Evolutionary conservation across 352 stramenopile genomes (phyloP).

Genomic region (Phytophthora lateralis): DNA sequence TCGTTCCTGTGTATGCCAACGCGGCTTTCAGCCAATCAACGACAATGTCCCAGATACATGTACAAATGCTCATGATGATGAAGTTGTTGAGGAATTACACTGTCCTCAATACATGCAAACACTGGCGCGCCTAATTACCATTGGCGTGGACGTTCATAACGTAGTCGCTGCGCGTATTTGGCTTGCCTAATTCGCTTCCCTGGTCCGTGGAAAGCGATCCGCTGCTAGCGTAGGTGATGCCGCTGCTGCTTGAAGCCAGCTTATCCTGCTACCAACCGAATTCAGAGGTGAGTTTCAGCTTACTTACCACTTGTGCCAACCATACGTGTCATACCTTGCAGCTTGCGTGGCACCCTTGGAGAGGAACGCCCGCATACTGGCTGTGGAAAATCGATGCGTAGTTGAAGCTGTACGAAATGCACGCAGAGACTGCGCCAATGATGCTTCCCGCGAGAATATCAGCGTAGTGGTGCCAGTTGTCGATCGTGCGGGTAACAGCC

Average conservation of each 20-base stretch:
- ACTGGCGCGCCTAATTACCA: conserved; percentile 22
- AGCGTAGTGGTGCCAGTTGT: conserved; percentile 89
- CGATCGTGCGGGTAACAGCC: conserved; percentile 74
- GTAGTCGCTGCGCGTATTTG: conserved; percentile 27
- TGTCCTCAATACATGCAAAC: conserved; percentile 14
- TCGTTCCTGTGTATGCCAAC: too few species aligned
- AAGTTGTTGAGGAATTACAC: conserved; percentile 15
- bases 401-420: conserved; percentile 70
- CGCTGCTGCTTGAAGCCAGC: conserved; percentile 14
- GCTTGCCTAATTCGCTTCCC: conserved; percentile 21
- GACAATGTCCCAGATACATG: neutral
- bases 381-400: conserved; percentile 70
- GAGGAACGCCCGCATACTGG: conserved; percentile 56
- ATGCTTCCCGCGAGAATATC: conserved; percentile 71
- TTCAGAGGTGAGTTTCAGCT: neutral
- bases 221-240: conserved; percentile 35
- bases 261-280: conserved; percentile 22
- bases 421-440: conserved; percentile 61
- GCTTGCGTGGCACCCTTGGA: conserved; percentile 45
- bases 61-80: conserved; percentile 17
- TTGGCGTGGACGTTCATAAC: conserved; percentile 37
- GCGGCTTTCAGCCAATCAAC: conserved; percentile 18
- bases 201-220: conserved; percentile 25
- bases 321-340: conserved; percentile 40
- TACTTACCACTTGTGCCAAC: neutral